Conservation (phyloP, 176 grass and related monocot genomes). For the Oryza australiensis region DNA sequence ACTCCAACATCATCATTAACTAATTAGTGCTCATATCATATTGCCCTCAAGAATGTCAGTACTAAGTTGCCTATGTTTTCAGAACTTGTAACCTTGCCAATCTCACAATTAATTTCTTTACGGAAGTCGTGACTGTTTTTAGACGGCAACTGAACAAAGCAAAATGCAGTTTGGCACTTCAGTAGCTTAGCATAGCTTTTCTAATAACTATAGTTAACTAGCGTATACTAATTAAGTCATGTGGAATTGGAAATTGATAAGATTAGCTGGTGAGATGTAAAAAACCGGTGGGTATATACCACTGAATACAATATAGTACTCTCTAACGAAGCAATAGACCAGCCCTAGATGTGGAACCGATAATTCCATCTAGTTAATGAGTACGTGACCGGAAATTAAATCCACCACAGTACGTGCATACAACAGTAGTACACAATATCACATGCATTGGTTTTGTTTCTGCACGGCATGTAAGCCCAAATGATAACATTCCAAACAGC, state of each 20-base stretch:
- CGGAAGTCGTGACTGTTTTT: background rate
- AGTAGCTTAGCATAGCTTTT: background rate
- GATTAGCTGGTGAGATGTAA: background rate
- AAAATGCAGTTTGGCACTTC: background rate
- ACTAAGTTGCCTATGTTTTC: background rate
- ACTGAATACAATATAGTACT: background rate
- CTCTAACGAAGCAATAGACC: background rate
- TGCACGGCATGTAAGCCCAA: background rate
- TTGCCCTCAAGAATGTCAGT: background rate
- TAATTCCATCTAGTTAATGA: background rate
- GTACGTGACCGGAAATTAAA: background rate
- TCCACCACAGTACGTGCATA: background rate
- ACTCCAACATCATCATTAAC: background rate
- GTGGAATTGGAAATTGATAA: background rate
- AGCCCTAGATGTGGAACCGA: background rate
- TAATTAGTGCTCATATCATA: background rate
- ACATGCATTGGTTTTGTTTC: conserved; percentile 37
- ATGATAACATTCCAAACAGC: background rate
- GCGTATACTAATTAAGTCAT: background rate
- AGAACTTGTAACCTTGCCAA: background rate
- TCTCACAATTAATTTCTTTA: background rate
- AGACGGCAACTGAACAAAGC: background rate
- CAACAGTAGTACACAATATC: conserved; percentile 43
- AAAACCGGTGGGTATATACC: background rate
- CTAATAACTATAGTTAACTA: background rate